Conservation (phyloP, 2,329 filamentous ascomycete genomes). For the Exophiala aquamarina region DNA sequence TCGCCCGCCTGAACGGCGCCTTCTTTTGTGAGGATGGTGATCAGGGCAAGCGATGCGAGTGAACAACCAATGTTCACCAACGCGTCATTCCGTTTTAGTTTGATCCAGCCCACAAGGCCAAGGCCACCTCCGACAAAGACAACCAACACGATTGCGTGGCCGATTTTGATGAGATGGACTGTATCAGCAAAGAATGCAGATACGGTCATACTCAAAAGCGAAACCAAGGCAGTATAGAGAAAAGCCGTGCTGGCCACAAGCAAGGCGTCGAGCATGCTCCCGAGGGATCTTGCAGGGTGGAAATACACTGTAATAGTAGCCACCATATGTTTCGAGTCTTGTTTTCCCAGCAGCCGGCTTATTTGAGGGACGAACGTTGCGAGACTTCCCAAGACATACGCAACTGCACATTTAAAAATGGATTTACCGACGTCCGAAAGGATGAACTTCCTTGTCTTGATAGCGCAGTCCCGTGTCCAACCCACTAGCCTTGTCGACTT, state of each 20-base stretch:
- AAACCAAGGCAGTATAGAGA: slow-evolving; percentile 72
- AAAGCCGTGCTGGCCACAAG: slow-evolving; percentile 76
- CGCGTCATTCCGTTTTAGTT: slow-evolving; percentile 74
- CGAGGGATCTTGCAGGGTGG: slow-evolving; percentile 80
- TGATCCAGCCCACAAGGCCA: slow-evolving; percentile 85
- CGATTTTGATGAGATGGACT: slow-evolving; percentile 65
- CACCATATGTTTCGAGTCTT: slow-evolving; percentile 91
- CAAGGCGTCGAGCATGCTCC: slow-evolving; percentile 85
- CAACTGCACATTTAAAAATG: slow-evolving; percentile 86
- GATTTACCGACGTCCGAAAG: slow-evolving; percentile 72
- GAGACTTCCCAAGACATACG: slow-evolving; percentile 82
- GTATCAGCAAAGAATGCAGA: slow-evolving; percentile 73
- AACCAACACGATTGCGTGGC: slow-evolving; percentile 75
- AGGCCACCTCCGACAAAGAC: slow-evolving; percentile 84
- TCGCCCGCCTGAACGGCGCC: slow-evolving; percentile 79
- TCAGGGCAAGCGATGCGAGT: slow-evolving; percentile 81
- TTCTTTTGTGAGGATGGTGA: slow-evolving; percentile 88
- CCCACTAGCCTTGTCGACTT: slow-evolving; percentile 3
- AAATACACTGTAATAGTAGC: slow-evolving; percentile 95
- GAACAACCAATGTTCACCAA: slow-evolving; percentile 84
- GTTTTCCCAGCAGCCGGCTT: slow-evolving; percentile 71
- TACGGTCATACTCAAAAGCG: slow-evolving; percentile 83
- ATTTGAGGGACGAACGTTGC: slow-evolving; percentile 78
- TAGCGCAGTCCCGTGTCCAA: slow-evolving; percentile 32
- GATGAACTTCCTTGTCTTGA: slow-evolving; percentile 59